phyloP scores from a whole-genome alignment of 164 flowering plant genomes.

The Macadamia integrifolia region DNA sequence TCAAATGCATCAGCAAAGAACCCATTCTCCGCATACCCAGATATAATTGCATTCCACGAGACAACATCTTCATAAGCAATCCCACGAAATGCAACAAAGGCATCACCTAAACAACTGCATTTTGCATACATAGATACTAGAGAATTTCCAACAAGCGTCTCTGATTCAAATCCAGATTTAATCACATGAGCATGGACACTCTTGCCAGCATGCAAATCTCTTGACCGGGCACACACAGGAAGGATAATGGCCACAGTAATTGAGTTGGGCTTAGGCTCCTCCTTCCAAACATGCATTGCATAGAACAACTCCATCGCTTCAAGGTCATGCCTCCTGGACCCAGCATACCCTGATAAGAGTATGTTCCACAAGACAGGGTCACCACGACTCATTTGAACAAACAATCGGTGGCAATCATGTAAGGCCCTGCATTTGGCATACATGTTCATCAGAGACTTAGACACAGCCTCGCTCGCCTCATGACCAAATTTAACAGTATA shows the following conservation, averaged over 20 bases:
- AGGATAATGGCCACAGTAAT: conserved; percentile 59
- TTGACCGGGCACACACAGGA: conserved; percentile 51
- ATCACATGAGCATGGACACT: conserved; percentile 47
- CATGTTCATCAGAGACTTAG: conserved; percentile 69
- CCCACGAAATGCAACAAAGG: conserved; percentile 35
- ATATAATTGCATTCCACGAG: conserved; percentile 79
- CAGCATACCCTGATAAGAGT: conserved; percentile 52
- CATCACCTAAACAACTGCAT: conserved; percentile 43
- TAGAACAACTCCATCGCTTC: conserved; percentile 40
- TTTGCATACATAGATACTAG: conserved; percentile 73
- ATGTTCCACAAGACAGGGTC: conserved; percentile 80
- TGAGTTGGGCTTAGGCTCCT: conserved; percentile 42
- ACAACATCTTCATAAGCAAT: conserved; percentile 59
- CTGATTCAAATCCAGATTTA: conserved; percentile 50
- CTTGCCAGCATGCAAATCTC: conserved; percentile 38
- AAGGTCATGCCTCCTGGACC: conserved; percentile 22
- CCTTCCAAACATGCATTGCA: conserved; percentile 30
- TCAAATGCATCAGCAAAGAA: conserved; percentile 36
- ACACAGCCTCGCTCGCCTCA: conserved; percentile 28
- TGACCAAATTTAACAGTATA: conserved; percentile 47
- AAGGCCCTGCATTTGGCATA: conserved; percentile 63
- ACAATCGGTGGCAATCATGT: conserved; percentile 40
- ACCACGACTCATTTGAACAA: conserved; percentile 25
- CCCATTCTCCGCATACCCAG: conserved; percentile 60
- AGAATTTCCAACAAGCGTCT: conserved; percentile 74